Percentiles rank a stretch among this genome's conserved stretches.
These are phyloP conservation scores for Pseudoturritis turrita DNA, from an alignment of 345 rosid species.

Conservation along the genomic window DNA sequence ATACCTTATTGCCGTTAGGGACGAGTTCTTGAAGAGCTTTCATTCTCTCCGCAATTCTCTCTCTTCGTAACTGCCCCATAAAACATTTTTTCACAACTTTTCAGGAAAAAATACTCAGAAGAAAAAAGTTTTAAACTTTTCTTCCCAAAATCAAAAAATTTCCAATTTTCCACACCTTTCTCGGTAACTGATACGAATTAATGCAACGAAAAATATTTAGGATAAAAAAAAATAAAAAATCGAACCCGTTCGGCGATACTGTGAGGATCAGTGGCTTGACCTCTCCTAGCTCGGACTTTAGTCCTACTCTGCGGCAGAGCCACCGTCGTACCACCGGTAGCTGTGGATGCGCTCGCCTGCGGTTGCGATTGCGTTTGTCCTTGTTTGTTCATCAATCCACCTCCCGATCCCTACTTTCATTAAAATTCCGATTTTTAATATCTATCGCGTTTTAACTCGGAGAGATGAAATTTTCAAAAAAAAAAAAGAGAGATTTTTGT, in stretches of 20 bases:
- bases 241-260: constrained; percentile 93
- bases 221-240: not conserved
- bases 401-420: constrained; percentile 33
- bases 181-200: constrained; percentile 19
- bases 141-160: not conserved
- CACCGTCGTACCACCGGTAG: constrained; percentile 31
- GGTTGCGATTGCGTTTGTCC: constrained; percentile 34
- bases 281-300: constrained; percentile 88
- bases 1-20: constrained; percentile 97
- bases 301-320: constrained; percentile 57
- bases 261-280: constrained; percentile 99
- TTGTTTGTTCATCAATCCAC: constrained; percentile 38
- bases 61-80: constrained; percentile 76
- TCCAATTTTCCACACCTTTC: constrained; percentile 11
- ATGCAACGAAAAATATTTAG: not conserved
- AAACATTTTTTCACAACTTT: not conserved
- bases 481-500: not conserved
- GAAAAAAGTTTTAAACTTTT: not conserved
- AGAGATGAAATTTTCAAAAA: no score
- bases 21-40: constrained; percentile 95
- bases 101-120: not conserved
- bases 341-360: constrained; percentile 41
- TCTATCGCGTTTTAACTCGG: not conserved
- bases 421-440: not conserved
- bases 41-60: constrained; percentile 98